These are phyloP conservation scores for Erythrophleum ivorense DNA, from an alignment of 331 rosid genomes.

Conservation along the genomic window DNA sequence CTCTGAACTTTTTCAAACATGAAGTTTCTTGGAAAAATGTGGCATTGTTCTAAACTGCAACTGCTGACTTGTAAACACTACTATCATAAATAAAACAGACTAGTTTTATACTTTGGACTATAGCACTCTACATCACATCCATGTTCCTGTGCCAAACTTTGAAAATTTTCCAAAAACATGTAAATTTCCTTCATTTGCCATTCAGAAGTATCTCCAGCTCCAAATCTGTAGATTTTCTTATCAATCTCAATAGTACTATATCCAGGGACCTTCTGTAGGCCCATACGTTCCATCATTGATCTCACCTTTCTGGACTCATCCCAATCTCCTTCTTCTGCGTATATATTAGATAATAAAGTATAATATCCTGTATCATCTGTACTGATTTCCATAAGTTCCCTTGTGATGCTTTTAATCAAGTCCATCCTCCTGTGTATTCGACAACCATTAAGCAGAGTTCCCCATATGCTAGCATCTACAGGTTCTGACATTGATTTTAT, in stretches of 20 bases:
- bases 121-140: constrained; percentile 47
- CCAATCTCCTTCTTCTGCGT: constrained; percentile 89
- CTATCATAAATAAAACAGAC: constrained; percentile 26
- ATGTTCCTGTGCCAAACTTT: constrained; percentile 55
- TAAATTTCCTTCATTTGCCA: constrained; percentile 56
- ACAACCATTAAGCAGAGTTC: constrained; percentile 86
- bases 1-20: not conserved
- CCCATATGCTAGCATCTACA: constrained; percentile 83
- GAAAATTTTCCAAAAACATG: constrained; percentile 52
- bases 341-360: constrained; percentile 82
- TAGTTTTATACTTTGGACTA: constrained; percentile 29
- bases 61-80: constrained; percentile 28
- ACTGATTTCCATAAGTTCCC: constrained; percentile 53
- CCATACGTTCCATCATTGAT: constrained; percentile 65
- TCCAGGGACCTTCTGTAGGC: constrained; percentile 90
- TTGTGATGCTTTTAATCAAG: constrained; percentile 55
- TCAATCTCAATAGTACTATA: constrained; percentile 77
- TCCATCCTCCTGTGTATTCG: constrained; percentile 78
- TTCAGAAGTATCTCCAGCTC: constrained; percentile 72
- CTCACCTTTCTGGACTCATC: constrained; percentile 79
- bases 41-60: constrained; percentile 28
- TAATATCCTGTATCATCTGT: constrained; percentile 89
- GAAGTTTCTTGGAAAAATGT: not conserved
- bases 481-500: constrained; percentile 64
- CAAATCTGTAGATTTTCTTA: constrained; percentile 66